These are phyloP conservation scores for Eleusine coracana DNA, from an alignment of 176 grass and related monocot genomes.

Conservation along the genomic window DNA sequence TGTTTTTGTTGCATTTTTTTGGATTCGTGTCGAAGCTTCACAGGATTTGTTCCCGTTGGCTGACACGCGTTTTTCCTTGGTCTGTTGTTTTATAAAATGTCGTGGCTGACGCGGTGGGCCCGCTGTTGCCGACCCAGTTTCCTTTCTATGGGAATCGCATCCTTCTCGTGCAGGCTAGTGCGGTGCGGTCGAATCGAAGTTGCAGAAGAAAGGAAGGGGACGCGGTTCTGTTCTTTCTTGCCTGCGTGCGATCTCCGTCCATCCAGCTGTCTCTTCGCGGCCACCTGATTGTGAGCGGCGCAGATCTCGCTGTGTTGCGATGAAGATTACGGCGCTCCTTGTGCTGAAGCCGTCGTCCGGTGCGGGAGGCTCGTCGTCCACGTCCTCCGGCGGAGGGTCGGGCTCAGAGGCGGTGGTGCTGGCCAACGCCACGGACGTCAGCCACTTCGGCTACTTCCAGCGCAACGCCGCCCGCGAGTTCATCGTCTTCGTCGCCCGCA, in stretches of 20 bases:
- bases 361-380: constrained; percentile 42
- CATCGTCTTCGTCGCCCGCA: constrained; percentile 84
- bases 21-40: not conserved
- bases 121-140: not conserved
- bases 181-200: constrained; percentile 20
- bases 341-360: constrained; percentile 67
- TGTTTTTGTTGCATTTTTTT: not conserved
- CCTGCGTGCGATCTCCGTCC: constrained; percentile 34
- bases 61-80: no score
- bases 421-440: constrained; percentile 90
- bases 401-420: constrained; percentile 66
- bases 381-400: constrained; percentile 34
- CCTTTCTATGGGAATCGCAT: not conserved
- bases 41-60: no score
- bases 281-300: not conserved
- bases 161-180: not conserved
- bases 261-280: not conserved
- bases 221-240: not conserved
- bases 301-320: constrained; percentile 30
- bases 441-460: constrained; percentile 90
- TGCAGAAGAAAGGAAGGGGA: not conserved
- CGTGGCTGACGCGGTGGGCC: not conserved
- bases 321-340: constrained; percentile 92
- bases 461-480: constrained; percentile 73
- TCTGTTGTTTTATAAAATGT: not conserved